Evolutionary conservation across 192 early-diverging fungal species (phyloP).

Genomic region (Hyaloraphidium curvatum): DNA sequence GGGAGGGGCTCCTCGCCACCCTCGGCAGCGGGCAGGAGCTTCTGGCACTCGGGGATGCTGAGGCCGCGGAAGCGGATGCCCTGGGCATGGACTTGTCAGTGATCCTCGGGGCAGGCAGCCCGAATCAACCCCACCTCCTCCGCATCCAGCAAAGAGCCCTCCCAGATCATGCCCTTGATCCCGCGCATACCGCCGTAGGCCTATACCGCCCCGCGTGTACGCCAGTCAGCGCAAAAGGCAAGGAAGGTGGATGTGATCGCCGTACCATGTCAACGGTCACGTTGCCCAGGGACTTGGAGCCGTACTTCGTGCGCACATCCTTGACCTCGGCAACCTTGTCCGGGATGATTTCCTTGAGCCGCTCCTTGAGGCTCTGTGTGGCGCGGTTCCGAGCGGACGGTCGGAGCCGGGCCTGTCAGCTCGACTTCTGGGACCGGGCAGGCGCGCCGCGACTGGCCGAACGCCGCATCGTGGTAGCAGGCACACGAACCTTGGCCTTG

Average conservation of each 20-base stretch:
- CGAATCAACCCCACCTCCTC: slow-evolving; percentile 38
- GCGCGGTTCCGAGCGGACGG: no score
- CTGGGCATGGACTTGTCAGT: slow-evolving; percentile 7
- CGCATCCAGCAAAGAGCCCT: slow-evolving; percentile 91
- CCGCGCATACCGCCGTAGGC: slow-evolving; percentile 96
- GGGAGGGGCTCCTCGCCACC: slow-evolving; percentile 88
- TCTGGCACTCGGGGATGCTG: slow-evolving; percentile 93
- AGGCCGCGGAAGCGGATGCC: slow-evolving; percentile 95
- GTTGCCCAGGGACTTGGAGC: slow-evolving; percentile 74
- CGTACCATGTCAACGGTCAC: slow-evolving; percentile 90
- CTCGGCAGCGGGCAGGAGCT: slow-evolving; percentile 68
- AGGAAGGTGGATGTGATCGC: background rate
- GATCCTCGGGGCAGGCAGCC: background rate
- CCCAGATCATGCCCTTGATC: slow-evolving; percentile 97
- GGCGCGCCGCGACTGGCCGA: no score
- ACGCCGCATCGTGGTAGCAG: no score
- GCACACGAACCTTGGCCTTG: no score
- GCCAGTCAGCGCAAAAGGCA: background rate
- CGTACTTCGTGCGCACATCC: slow-evolving; percentile 78
- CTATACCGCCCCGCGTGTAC: slow-evolving; percentile 10
- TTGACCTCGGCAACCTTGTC: slow-evolving; percentile 90
- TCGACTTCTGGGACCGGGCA: no score
- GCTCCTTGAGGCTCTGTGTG: slow-evolving; percentile 74
- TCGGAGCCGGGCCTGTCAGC: no score
- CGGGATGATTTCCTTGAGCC: slow-evolving; percentile 82